A percentile compares a stretch with the other conserved stretches of the same genome.
phyloP scores from a whole-genome alignment of 2,329 filamentous ascomycete species.

The Rhynchosporium graminicola region DNA sequence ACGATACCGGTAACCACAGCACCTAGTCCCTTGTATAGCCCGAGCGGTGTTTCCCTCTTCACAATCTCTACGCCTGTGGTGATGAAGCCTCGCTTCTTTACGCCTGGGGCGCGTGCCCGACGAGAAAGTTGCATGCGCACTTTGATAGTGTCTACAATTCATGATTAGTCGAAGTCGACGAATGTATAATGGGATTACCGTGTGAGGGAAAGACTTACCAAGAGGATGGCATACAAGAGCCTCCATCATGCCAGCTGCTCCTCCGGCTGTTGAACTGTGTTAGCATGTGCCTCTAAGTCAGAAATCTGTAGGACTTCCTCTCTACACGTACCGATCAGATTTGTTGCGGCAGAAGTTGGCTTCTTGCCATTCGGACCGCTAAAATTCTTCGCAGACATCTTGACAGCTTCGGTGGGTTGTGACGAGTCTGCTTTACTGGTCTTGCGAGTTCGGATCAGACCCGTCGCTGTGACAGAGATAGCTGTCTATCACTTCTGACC shows the following conservation, averaged over 20 bases:
- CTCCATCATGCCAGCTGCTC: constrained; percentile 99
- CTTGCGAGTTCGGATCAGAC: constrained; percentile 5
- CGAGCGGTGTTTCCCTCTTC: constrained; percentile 84
- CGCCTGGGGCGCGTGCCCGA: constrained; percentile 78
- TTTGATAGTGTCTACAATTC: constrained; percentile 81
- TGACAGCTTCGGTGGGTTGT: constrained; percentile 6
- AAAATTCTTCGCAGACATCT: constrained; percentile 24
- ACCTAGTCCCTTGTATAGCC: constrained; percentile 96
- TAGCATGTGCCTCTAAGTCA: constrained; percentile 26
- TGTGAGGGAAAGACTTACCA: constrained; percentile 52
- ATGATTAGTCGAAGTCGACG: not conserved
- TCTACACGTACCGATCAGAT: constrained; percentile 72
- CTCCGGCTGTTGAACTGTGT: constrained; percentile 66
- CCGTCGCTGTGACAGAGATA: not conserved
- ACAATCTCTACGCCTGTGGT: constrained; percentile 85
- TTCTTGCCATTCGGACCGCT: constrained; percentile 59
- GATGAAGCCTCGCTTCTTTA: constrained; percentile 83
- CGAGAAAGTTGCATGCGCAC: constrained; percentile 98
- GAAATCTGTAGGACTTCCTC: not conserved
- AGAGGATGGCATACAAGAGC: constrained; percentile 93
- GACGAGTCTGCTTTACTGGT: not conserved
- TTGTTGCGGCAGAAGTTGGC: constrained; percentile 82
- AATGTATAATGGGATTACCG: not conserved
- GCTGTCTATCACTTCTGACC: not conserved
- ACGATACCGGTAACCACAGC: constrained; percentile 95